Conservation (phyloP, 2,329 filamentous ascomycete species). For the Cordyceps militaris region DNA sequence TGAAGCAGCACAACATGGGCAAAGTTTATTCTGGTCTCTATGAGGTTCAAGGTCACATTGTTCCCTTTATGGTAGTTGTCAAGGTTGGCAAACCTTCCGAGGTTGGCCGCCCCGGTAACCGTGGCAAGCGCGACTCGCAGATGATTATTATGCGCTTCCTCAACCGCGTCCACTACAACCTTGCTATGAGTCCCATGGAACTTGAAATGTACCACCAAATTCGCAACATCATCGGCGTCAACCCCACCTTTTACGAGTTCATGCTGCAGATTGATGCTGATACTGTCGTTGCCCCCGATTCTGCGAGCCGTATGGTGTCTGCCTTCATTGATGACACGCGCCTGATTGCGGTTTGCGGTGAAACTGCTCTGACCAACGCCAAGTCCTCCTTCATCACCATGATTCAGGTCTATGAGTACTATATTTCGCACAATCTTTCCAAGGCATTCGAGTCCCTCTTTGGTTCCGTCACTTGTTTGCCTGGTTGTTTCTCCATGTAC, state of each 20-base stretch:
- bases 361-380: constrained; percentile 87
- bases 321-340: constrained; percentile 87
- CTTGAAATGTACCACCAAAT: constrained; percentile 99
- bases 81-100: constrained; percentile 98
- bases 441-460: constrained; percentile 98
- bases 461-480: constrained; percentile 93
- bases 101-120: constrained; percentile 88
- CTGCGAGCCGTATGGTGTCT: constrained; percentile 85
- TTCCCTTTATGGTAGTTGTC: constrained; percentile 93
- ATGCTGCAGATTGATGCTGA: constrained; percentile 96
- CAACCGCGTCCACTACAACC: constrained; percentile 96
- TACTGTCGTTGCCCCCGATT: constrained; percentile 84
- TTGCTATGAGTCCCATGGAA: constrained; percentile 91
- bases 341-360: constrained; percentile 89
- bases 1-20: constrained; percentile 98
- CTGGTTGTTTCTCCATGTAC: constrained; percentile 99
- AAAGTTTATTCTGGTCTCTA: constrained; percentile 98
- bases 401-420: constrained; percentile 99
- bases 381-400: constrained; percentile 93
- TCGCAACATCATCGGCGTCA: constrained; percentile 96
- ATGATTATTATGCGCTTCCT: constrained; percentile 99
- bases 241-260: constrained; percentile 97
- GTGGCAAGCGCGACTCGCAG: constrained; percentile 98
- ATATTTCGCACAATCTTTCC: constrained; percentile 93
- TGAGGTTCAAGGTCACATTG: constrained; percentile 95